Percentiles rank a stretch among this genome's conserved stretches.
These are phyloP conservation scores for Picea engelmannii DNA, from an alignment of 83 land plant species.

Conservation along the genomic window DNA sequence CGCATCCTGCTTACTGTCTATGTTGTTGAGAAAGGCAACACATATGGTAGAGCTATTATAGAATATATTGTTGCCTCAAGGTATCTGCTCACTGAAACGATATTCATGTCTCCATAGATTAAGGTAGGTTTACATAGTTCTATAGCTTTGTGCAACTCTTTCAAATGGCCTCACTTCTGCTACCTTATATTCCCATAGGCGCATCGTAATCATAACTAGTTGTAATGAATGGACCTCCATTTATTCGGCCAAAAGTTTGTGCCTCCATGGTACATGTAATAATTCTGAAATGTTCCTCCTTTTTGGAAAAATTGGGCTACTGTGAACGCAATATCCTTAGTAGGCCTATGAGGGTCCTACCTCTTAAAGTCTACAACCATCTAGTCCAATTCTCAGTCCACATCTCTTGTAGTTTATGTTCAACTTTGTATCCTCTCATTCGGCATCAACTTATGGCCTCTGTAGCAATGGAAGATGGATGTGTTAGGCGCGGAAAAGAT, in stretches of 20 bases:
- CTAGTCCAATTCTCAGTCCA: no score
- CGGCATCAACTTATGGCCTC: no score
- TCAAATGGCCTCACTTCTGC: no score
- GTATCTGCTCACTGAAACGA: conserved; percentile 17
- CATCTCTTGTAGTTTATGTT: no score
- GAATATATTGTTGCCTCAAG: conserved; percentile 25
- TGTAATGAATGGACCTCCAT: conserved; percentile 77
- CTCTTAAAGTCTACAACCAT: conserved; percentile 43
- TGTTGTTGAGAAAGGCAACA: conserved; percentile 55
- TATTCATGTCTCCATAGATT: conserved; percentile 16
- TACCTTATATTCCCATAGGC: conserved; percentile 82
- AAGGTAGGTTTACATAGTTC: conserved; percentile 33
- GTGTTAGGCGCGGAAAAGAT: no score
- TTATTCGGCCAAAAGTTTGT: conserved; percentile 81
- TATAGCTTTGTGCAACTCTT: neutral
- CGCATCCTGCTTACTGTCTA: conserved; percentile 31
- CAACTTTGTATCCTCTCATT: no score
- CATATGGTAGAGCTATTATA: neutral
- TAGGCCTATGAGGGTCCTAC: conserved; percentile 60
- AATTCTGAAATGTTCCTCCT: conserved; percentile 80
- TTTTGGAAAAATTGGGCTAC: conserved; percentile 79
- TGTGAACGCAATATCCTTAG: conserved; percentile 73
- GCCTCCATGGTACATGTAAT: conserved; percentile 91
- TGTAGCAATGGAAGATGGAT: no score
- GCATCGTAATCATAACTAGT: conserved; percentile 87